Base-by-base conservation (phyloP, 495 filamentous ascomycete species). In the Pseudomonodictys pantanalensis region DNA sequence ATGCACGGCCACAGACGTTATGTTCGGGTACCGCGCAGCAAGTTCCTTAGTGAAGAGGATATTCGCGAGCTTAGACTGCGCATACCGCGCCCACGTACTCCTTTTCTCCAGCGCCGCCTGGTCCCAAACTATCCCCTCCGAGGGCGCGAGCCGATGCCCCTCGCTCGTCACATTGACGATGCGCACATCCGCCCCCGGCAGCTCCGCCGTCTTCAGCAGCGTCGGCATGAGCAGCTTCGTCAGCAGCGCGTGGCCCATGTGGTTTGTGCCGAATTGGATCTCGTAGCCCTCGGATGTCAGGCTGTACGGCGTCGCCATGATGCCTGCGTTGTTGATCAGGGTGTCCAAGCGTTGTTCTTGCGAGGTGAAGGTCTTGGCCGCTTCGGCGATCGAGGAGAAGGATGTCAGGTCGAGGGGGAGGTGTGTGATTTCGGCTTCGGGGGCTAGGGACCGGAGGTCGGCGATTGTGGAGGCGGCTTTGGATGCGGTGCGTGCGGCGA, bases 31-130 rank as follows among this genome's bases (percentile, higher is more conserved):
- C 2, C 79, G 76, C 18, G 71, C 72, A 0, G 83, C 82, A 11
- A 92, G 75, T 62, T 87, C 80, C 2, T 69, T 63, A 1, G 81
- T 76, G 57, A 81, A 86, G 2, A 90, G 72, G 12, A 89, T 75
- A 66, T 89, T 89, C 5, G 86, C 83, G 0, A 89, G 79, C 74
- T 91, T 91, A 59, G 76, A 78, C 30, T 87, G 78, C 4, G 73
- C 78, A 67, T 91, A 92, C n/a, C 83, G 79, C 5, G 9, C 2
- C 44, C 18, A 49, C 47, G 47, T 15, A 10, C 35, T 52, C 11
- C 8, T 8, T 11, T 52, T 38, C 17, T 26, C n/a, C n/a, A n/a
- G n/a, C 25, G 57, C 48, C n/a, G 35, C 18, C 39, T 60, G 57
- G 45, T 55, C 49, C 29, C 11, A 56, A 50, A 58, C 52, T 2